Evolutionary conservation across 2,329 filamentous ascomycete genomes (phyloP), one percentile per base, ranked within the genome.

Genomic region (Dothidotthia symphoricarpi): DNA sequence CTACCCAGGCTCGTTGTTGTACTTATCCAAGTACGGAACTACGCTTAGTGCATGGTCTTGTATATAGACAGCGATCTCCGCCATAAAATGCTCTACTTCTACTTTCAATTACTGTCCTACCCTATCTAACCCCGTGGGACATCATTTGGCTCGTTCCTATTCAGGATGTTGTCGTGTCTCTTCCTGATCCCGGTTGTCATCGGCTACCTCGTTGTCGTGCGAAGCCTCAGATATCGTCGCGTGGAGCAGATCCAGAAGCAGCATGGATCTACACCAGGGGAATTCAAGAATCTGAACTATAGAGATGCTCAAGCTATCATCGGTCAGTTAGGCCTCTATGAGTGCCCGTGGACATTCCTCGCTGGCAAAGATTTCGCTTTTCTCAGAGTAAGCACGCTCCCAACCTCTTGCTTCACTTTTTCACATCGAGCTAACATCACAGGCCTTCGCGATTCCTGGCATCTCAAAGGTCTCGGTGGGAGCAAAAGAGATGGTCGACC

Each of bases 361-460:
- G 17, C 37, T 2, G 37, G 41, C 24, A 45, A 41, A 35, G 31
- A 45, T 16, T 45, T 45, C 25, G 36, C 36, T 12, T 45, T 45
- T 24, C 34, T 41, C 6, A 36, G 37, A 15, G 36, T 46, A 30
- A 17, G 26, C 8, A 6, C 12, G 11, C 25, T 27, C 25, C 11
- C 11, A 27, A 4, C 6, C 10, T 12, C 16, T 31, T 16, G 4
- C 16, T 13, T 3, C 8, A 25, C 12, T 19, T 12, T 10, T 12
- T 25, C 16, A 10, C 19, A 4, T 13, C n/a, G 29, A 9, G 17
- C 34, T 26, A 12, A 27, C 11, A 26, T 12, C 4, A 2, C 27
- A 43, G 41, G 41, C 41, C 11, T 43, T 43, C 16, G 41, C 41
- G 4, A 43, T 43, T 9, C 41, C 41, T 12, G 41, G 37, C 3